Evolutionary conservation across 2,329 filamentous ascomycete species (phyloP).

Genomic region (Pseudocercospora vitis): DNA sequence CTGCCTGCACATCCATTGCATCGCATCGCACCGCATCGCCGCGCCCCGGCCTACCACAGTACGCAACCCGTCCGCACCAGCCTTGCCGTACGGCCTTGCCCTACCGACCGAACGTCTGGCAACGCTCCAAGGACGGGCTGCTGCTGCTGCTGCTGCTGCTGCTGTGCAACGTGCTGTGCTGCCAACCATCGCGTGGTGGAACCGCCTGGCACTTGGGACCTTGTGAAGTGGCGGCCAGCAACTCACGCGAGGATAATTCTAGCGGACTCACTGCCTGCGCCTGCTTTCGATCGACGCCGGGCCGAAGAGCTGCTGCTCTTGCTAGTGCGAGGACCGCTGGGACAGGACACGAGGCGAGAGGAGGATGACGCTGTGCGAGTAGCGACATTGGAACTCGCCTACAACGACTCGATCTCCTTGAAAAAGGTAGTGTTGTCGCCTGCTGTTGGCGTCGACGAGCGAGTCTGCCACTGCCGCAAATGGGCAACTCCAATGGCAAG

Average conservation of each 20-base stretch:
- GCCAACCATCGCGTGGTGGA: constrained; percentile 1
- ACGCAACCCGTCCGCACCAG: background rate
- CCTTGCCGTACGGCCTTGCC: constrained; percentile 5
- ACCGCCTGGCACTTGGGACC: constrained; percentile 4
- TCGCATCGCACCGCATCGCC: background rate
- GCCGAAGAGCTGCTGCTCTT: background rate
- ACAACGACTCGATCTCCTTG: constrained; percentile 1
- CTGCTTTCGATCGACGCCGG: background rate
- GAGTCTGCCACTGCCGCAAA: constrained; percentile 42
- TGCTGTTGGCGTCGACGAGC: background rate
- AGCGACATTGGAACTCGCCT: background rate
- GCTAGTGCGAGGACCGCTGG: background rate
- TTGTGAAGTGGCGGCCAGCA: constrained; percentile 6
- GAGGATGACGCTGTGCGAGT: constrained; percentile 6
- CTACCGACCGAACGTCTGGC: constrained; percentile 7
- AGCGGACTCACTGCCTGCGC: constrained; percentile 3
- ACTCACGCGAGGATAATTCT: background rate
- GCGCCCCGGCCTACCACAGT: background rate
- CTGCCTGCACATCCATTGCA: background rate
- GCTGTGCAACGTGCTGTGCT: constrained; percentile 11
- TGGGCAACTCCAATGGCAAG: constrained; percentile 96
- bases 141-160: constrained; percentile 11
- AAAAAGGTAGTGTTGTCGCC: background rate
- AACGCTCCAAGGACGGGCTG: constrained; percentile 5
- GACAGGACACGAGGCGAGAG: background rate